Evolutionary conservation across 192 early-diverging fungal species (phyloP).

Genomic region (Coemansia erecta): DNA sequence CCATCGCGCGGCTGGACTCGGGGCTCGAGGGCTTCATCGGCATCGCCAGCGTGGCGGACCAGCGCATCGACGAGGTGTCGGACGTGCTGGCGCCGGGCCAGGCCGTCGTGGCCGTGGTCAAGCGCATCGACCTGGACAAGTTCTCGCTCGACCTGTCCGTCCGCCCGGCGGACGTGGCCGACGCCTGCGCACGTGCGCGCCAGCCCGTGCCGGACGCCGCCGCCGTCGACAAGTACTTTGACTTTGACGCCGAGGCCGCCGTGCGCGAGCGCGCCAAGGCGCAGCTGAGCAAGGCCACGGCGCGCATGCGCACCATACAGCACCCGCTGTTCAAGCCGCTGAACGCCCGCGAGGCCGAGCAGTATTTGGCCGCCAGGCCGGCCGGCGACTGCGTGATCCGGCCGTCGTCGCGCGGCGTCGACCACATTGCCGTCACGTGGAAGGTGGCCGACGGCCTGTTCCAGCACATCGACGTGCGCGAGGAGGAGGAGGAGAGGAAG

Average conservation of each 20-base stretch:
- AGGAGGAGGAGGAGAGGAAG: conserved; percentile 58
- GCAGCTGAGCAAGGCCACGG: conserved; percentile 27
- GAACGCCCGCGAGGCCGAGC: conserved; percentile 68
- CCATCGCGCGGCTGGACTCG: conserved; percentile 71
- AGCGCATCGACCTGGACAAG: conserved; percentile 73
- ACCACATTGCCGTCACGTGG: conserved; percentile 92
- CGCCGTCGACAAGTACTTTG: conserved; percentile 60
- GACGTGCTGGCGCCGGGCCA: conserved; percentile 68
- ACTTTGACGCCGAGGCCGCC: conserved; percentile 51
- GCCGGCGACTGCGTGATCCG: conserved; percentile 83
- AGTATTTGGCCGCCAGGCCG: conserved; percentile 63
- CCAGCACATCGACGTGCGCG: conserved; percentile 75
- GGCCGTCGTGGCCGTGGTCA: conserved; percentile 72
- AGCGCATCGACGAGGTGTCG: conserved; percentile 56
- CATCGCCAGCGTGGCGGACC: conserved; percentile 58
- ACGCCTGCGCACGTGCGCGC: conserved; percentile 40
- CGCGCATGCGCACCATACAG: conserved; percentile 63
- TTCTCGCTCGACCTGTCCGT: conserved; percentile 75
- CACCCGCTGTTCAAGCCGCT: conserved; percentile 85
- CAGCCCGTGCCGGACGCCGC: conserved; percentile 33
- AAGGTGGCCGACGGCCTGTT: conserved; percentile 83
- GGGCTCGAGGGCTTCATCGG: conserved; percentile 86
- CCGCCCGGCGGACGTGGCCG: conserved; percentile 58
- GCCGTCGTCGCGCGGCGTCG: conserved; percentile 83
- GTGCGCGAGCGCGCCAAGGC: conserved; percentile 43